A percentile compares a stretch with the other conserved stretches of the same genome.
These are phyloP conservation scores for Saccharomycopsis sp. DNA, from an alignment of 805 yeast species.

Conservation along the genomic window DNA sequence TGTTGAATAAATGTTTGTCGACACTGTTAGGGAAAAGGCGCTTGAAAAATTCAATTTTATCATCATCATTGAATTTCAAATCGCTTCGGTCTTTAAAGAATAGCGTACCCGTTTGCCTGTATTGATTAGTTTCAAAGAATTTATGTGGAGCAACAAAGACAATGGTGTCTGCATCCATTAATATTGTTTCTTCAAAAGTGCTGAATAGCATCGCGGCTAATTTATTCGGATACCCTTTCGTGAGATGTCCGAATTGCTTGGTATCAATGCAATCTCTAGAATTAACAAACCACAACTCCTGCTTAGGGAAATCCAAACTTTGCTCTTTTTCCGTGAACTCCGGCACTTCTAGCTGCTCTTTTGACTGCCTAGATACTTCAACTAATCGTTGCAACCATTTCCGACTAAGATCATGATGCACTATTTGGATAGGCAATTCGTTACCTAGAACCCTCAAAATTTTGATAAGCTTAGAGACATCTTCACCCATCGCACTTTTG, in stretches of 20 bases:
- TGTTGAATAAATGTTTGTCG: slow-evolving; percentile 33
- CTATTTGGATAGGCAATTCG: slow-evolving; percentile 33
- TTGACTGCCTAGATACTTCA: slow-evolving; percentile 6
- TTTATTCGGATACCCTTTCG: slow-evolving; percentile 34
- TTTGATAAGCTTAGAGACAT: slow-evolving; percentile 31
- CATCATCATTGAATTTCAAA: slow-evolving; percentile 41
- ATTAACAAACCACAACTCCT: slow-evolving; percentile 30
- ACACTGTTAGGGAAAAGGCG: slow-evolving; percentile 37
- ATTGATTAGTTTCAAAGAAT: slow-evolving; percentile 31
- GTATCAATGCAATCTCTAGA: slow-evolving; percentile 16
- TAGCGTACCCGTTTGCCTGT: slow-evolving; percentile 31
- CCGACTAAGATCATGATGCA: slow-evolving; percentile 28
- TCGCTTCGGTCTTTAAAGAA: slow-evolving; percentile 48
- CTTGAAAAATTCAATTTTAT: slow-evolving; percentile 35
- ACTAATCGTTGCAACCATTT: slow-evolving; percentile 2
- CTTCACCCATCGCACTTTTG: slow-evolving; percentile 27
- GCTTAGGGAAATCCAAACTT: slow-evolving; percentile 22
- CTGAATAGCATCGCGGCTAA: slow-evolving; percentile 39
- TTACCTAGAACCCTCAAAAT: slow-evolving; percentile 32
- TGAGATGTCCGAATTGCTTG: slow-evolving; percentile 20
- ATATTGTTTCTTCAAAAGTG: slow-evolving; percentile 41
- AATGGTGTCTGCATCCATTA: slow-evolving; percentile 48
- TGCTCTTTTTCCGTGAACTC: background rate
- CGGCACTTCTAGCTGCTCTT: slow-evolving; percentile 1
- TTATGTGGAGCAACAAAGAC: slow-evolving; percentile 34